Percentiles rank a stretch among this genome's conserved stretches.
phyloP scores from a whole-genome alignment of 176 grass and related monocot genomes.

The Luzula sylvatica region DNA sequence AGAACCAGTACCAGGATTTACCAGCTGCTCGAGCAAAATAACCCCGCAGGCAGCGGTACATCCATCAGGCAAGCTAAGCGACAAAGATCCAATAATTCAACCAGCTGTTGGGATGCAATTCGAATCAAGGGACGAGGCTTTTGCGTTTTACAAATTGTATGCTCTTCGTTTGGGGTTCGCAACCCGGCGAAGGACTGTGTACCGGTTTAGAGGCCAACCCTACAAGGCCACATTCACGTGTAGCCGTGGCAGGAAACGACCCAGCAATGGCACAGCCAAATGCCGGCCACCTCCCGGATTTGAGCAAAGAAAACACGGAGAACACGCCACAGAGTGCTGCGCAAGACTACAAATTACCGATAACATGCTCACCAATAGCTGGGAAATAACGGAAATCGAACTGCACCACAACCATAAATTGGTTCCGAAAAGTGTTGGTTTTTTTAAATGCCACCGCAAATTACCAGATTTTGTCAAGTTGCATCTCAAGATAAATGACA shows the following conservation, averaged over 20 bases:
- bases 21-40: too few species aligned
- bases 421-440: too few species aligned
- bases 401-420: too few species aligned
- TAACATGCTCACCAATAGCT: too few species aligned
- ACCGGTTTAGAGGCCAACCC: slow-evolving; percentile 58
- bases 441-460: slow-evolving; percentile 49
- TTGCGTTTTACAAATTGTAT: slow-evolving; percentile 64
- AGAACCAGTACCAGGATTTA: too few species aligned
- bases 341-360: slow-evolving; percentile 33
- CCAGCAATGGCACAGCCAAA: slow-evolving; percentile 22
- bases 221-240: slow-evolving; percentile 73
- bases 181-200: slow-evolving; percentile 50
- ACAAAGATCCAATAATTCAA: background rate
- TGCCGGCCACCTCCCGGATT: slow-evolving; percentile 40
- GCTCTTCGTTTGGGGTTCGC: slow-evolving; percentile 55
- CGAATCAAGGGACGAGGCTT: slow-evolving; percentile 67
- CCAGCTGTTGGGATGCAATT: slow-evolving; percentile 65
- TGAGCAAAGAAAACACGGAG: slow-evolving; percentile 50
- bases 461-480: slow-evolving; percentile 18
- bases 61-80: too few species aligned
- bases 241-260: slow-evolving; percentile 58
- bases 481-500: background rate
- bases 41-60: too few species aligned
- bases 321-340: slow-evolving; percentile 68
- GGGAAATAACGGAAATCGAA: too few species aligned